Evolutionary conservation across 768 basidiomycete species (phyloP).

Genomic region (Lactarius sp.): DNA sequence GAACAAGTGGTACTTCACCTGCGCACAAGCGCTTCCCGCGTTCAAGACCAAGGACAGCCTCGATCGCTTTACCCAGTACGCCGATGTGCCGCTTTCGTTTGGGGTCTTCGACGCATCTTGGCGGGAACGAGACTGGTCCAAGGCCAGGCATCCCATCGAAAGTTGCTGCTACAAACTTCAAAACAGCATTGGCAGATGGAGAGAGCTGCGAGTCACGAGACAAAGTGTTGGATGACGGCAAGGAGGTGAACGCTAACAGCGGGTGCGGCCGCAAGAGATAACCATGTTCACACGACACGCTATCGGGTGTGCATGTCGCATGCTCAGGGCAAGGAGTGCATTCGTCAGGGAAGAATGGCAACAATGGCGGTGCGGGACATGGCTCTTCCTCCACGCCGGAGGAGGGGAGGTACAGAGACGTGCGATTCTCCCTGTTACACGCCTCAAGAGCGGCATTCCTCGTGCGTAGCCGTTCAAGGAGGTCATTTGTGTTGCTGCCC

Average conservation of each 20-base stretch:
- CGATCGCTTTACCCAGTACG: slow-evolving; percentile 66
- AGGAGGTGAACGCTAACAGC: slow-evolving; percentile 36
- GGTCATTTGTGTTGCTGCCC: slow-evolving; percentile 53
- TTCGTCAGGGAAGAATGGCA: slow-evolving; percentile 53
- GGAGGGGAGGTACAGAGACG: slow-evolving; percentile 37
- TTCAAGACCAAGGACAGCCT: slow-evolving; percentile 56
- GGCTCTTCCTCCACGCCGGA: slow-evolving; percentile 16
- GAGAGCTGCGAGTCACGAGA: slow-evolving; percentile 27
- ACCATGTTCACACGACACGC: slow-evolving; percentile 61
- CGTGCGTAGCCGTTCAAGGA: slow-evolving; percentile 45
- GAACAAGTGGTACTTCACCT: slow-evolving; percentile 38
- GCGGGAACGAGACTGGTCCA: slow-evolving; percentile 73
- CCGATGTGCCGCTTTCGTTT: slow-evolving; percentile 69
- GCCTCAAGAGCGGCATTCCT: slow-evolving; percentile 44
- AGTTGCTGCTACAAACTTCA: slow-evolving; percentile 22
- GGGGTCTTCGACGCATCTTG: slow-evolving; percentile 74
- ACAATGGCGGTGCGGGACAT: slow-evolving; percentile 52
- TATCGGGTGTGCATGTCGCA: slow-evolving; percentile 53
- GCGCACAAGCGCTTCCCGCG: slow-evolving; percentile 62
- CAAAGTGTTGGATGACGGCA: slow-evolving; percentile 40
- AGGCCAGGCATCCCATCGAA: slow-evolving; percentile 70
- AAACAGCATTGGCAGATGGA: slow-evolving; percentile 35
- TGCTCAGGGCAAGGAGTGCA: slow-evolving; percentile 66
- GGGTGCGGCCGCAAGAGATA: slow-evolving; percentile 60
- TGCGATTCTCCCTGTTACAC: slow-evolving; percentile 55